Base-by-base conservation (phyloP, 768 basidiomycete genomes). In the Rhizopogon vulgaris region DNA sequence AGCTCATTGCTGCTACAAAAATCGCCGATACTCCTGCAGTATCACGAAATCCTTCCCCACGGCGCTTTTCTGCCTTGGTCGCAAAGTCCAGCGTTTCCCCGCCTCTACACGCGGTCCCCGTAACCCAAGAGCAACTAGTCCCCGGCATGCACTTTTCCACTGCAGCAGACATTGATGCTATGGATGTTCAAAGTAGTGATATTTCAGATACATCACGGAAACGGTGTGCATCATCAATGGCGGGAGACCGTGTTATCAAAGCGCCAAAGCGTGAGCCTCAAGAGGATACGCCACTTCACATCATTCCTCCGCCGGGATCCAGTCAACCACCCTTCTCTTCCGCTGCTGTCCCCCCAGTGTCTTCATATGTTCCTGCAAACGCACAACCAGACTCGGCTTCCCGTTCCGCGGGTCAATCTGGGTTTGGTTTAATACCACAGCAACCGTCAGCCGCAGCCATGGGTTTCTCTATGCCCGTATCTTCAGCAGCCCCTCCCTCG, bases 181-280 rank as follows among this genome's bases (percentile, higher is more conserved):
- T 64, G 38, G 67, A 72, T 51, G 18, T 57, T 25, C 60, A 63
- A 53, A 52, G 60, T 46, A 53, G 54, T 58, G 69, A 74, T 57
- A 49, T 58, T 22, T 65, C 67, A 41, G 78, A 78, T 58, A 60
- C 69, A 41, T 71, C 78, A 43, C 76, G 77, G 30, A 78, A 78
- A 55, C 77, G 77, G 17, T 79, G 77, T 42, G 78, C 71, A 3
- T 77, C 77, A 3, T 73, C 78, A 36, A 65, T 74, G 55, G 71
- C 60, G 1, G 75, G 70, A 45, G 71, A 78, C 54, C 72, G 78
- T 36, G 69, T 67, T 39, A 63, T 73, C 42, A 78, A 78, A 55
- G 71, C 74, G 17, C 62, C 73, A 59, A 79, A 79, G 63, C 68
- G 77, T 51, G 77, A 78, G 49, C 75, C 77, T 5, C 70, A 64